Evolutionary conservation across 2,329 filamentous ascomycete species (phyloP).

Genomic region (Fusarium chaquense): DNA sequence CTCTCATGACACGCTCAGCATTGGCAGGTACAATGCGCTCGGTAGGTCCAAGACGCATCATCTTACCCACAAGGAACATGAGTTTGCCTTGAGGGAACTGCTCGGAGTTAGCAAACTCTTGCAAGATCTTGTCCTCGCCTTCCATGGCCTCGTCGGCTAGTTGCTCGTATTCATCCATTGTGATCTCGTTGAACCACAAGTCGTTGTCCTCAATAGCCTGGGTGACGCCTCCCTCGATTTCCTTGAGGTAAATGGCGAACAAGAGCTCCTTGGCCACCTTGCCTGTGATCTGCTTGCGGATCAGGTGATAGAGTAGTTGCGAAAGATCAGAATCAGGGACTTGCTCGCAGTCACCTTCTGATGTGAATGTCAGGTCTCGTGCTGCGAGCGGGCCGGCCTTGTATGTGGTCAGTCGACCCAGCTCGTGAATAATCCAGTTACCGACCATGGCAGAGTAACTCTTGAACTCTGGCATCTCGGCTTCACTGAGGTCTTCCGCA

Average conservation of each 20-base stretch:
- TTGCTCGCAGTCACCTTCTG: constrained; percentile 60
- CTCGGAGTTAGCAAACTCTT: constrained; percentile 58
- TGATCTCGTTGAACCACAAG: constrained; percentile 68
- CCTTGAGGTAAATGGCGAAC: constrained; percentile 63
- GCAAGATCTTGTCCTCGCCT: constrained; percentile 61
- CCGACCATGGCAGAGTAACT: constrained; percentile 62
- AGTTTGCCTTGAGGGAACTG: constrained; percentile 68
- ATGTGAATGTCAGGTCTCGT: constrained; percentile 55
- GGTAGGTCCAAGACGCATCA: constrained; percentile 66
- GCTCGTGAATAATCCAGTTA: constrained; percentile 81
- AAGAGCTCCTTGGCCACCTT: constrained; percentile 70
- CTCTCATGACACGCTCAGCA: constrained; percentile 62
- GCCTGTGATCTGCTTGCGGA: constrained; percentile 63
- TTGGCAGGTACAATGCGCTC: constrained; percentile 66
- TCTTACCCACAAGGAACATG: constrained; percentile 70
- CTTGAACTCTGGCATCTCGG: constrained; percentile 47
- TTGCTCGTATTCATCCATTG: constrained; percentile 59
- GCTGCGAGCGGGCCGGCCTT: constrained; percentile 52
- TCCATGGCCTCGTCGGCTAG: constrained; percentile 60
- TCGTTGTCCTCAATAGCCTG: constrained; percentile 60
- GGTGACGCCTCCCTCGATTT: constrained; percentile 58
- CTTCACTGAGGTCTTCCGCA: constrained; percentile 35
- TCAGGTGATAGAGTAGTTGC: constrained; percentile 63
- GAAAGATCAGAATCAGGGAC: constrained; percentile 62
- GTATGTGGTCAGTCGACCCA: constrained; percentile 74